phyloP scores from a whole-genome alignment of 2,329 filamentous ascomycete genomes.

The Trichoderma polysporum region DNA sequence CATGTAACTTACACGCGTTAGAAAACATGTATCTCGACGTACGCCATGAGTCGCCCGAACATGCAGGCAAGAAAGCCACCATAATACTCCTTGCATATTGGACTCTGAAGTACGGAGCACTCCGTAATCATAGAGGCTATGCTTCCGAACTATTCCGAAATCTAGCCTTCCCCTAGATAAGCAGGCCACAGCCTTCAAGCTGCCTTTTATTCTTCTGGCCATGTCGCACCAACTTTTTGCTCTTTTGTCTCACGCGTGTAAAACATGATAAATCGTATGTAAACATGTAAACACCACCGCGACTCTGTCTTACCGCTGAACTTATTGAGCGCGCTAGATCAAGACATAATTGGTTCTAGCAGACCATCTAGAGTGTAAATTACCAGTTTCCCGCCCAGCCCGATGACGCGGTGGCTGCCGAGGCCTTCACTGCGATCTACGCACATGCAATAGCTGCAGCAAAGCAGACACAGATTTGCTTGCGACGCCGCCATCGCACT shows the following conservation, averaged over 20 bases:
- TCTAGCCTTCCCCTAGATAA: neutral
- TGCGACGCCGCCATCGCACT: neutral
- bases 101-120: neutral
- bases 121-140: neutral
- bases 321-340: neutral
- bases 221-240: no score
- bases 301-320: neutral
- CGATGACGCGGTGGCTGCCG: neutral
- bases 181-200: neutral
- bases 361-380: no score
- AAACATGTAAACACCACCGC: neutral
- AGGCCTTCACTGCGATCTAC: neutral
- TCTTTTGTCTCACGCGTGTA: neutral
- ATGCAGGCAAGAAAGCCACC: neutral
- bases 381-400: neutral
- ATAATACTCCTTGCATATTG: neutral
- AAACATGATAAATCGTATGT: neutral
- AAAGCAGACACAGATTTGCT: neutral
- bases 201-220: neutral
- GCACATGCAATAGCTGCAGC: neutral
- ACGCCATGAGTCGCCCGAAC: neutral
- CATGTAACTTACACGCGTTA: slow-evolving; percentile 1
- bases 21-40: neutral
- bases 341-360: neutral
- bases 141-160: neutral